Percentiles rank a stretch among this genome's conserved stretches.
Evolutionary conservation across 1,284 basidiomycete genomes (phyloP).

Genomic region (Hortiboletus rubellus): DNA sequence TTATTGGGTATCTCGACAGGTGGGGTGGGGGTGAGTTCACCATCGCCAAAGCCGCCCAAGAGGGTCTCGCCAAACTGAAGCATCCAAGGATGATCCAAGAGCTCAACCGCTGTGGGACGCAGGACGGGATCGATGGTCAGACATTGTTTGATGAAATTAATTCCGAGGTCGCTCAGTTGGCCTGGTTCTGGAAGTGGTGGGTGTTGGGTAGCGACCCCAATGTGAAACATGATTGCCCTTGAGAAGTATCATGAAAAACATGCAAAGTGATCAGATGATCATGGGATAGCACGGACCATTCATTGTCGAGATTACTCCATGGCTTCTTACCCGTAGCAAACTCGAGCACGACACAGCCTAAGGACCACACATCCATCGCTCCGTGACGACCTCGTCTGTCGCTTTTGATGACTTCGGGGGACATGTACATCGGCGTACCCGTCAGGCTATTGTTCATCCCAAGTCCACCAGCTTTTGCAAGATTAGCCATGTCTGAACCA

Average conservation of each 20-base stretch:
- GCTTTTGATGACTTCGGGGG: conserved; percentile 97
- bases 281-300: conserved; percentile 68
- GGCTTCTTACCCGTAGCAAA: conserved; percentile 96
- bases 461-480: conserved; percentile 40
- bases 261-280: neutral
- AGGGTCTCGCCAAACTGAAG: conserved; percentile 72
- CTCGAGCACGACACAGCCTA: conserved; percentile 96
- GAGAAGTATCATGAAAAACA: conserved; percentile 8
- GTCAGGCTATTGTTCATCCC: conserved; percentile 79
- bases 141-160: conserved; percentile 93
- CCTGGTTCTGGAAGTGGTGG: conserved; percentile 92
- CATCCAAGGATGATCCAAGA: conserved; percentile 93
- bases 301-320: conserved; percentile 98
- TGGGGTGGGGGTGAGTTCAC: conserved; percentile 55
- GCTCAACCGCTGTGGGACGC: conserved; percentile 83
- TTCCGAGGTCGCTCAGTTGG: conserved; percentile 88
- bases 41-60: conserved; percentile 62
- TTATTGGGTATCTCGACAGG: conserved; percentile 48
- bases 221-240: conserved; percentile 99
- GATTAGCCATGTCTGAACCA: conserved; percentile 38
- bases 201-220: conserved; percentile 95
- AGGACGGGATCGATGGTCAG: conserved; percentile 85
- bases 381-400: conserved; percentile 84
- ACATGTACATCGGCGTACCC: conserved; percentile 99
- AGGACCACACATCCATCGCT: conserved; percentile 98